Percentiles rank a stretch among this genome's conserved stretches.
phyloP scores from a whole-genome alignment of 768 basidiomycete genomes.

The Daedaleopsis sinensis region DNA sequence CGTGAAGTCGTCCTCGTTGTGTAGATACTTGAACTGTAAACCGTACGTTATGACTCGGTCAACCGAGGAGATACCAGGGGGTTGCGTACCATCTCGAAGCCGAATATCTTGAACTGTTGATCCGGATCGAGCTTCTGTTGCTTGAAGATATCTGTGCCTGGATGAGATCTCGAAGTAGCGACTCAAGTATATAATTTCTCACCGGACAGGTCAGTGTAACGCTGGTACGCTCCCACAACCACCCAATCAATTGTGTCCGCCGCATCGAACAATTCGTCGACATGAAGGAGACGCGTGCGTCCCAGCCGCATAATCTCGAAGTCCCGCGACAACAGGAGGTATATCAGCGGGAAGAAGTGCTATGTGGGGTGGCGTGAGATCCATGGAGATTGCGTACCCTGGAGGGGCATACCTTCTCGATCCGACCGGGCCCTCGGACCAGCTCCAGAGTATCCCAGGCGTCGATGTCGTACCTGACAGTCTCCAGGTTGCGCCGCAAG shows the following conservation, averaged over 20 bases:
- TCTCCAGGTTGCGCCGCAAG: constrained; percentile 32
- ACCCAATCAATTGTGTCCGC: neutral
- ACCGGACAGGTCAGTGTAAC: constrained; percentile 31
- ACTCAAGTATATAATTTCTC: neutral
- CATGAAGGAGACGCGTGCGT: constrained; percentile 28
- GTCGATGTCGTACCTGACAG: constrained; percentile 35
- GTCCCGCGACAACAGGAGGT: constrained; percentile 38
- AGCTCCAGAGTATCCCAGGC: constrained; percentile 32
- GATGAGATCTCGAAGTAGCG: neutral
- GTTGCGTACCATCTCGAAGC: constrained; percentile 27
- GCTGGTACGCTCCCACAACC: constrained; percentile 22
- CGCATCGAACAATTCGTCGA: constrained; percentile 25
- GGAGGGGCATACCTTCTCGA: constrained; percentile 34
- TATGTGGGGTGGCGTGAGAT: neutral
- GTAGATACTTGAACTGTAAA: neutral
- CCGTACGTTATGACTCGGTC: neutral
- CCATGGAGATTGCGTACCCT: neutral
- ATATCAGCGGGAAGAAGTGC: constrained; percentile 40
- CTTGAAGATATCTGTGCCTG: constrained; percentile 15
- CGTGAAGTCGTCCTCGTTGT: neutral
- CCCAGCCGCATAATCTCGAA: constrained; percentile 36
- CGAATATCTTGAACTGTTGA: constrained; percentile 29
- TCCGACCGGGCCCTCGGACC: constrained; percentile 36
- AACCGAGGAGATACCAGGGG: too few species aligned
- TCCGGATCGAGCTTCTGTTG: constrained; percentile 28